phyloP scores from a whole-genome alignment of 2,329 filamentous ascomycete genomes.

The Trichoderma hamatum region DNA sequence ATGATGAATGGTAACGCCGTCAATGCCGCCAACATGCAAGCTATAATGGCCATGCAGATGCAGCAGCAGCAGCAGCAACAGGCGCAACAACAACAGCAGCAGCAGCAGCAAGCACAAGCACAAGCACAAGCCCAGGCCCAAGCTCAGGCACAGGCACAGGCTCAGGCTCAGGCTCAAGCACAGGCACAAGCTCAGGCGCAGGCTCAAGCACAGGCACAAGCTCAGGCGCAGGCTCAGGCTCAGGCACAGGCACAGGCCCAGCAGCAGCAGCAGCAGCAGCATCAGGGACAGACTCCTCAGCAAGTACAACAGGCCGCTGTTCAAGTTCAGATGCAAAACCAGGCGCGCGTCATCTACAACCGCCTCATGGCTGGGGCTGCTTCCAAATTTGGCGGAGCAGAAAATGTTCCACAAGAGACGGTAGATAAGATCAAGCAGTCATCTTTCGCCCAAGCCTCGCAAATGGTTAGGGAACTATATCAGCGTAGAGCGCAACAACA shows the following conservation, averaged over 20 bases:
- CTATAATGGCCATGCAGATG: slow-evolving; percentile 43
- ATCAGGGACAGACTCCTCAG: slow-evolving; percentile 38
- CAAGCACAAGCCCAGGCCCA: slow-evolving; percentile 56
- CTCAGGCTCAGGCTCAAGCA: slow-evolving; percentile 57
- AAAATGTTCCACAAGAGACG: slow-evolving; percentile 52
- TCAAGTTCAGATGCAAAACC: slow-evolving; percentile 41
- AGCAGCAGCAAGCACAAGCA: slow-evolving; percentile 57
- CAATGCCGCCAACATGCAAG: slow-evolving; percentile 42
- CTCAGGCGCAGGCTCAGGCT: slow-evolving; percentile 44
- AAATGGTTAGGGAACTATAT: slow-evolving; percentile 39
- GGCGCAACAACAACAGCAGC: slow-evolving; percentile 15
- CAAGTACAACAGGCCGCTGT: slow-evolving; percentile 40
- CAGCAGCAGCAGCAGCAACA: slow-evolving; percentile 39
- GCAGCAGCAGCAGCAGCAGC: slow-evolving; percentile 39
- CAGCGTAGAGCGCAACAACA: slow-evolving; percentile 43
- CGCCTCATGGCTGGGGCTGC: slow-evolving; percentile 42
- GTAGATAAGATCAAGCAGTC: slow-evolving; percentile 49
- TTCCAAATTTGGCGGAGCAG: slow-evolving; percentile 45
- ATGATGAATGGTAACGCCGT: slow-evolving; percentile 43
- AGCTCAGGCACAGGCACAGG: slow-evolving; percentile 66
- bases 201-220: slow-evolving; percentile 50
- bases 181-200: slow-evolving; percentile 61
- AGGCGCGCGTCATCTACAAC: slow-evolving; percentile 45
- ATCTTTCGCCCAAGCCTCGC: slow-evolving; percentile 46
- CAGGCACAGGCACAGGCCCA: slow-evolving; percentile 40